Evolutionary conservation across 768 basidiomycete species (phyloP), one percentile per base, ranked within the genome.

Genomic region (Xanthoconium purpureum): DNA sequence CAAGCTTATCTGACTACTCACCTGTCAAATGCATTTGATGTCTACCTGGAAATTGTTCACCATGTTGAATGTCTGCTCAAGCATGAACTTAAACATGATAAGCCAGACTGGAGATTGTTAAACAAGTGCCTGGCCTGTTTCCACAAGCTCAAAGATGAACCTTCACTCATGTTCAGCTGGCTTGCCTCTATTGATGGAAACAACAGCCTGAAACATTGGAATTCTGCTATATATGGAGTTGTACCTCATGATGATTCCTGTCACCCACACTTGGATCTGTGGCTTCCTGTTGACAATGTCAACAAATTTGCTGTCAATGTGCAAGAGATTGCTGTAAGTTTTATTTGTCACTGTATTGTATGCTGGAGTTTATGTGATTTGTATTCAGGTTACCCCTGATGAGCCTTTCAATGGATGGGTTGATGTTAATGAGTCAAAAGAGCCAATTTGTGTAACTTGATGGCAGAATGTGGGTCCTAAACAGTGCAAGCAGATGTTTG

Each of bases 11-110:
- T 59, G 3, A 18, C 0, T 1, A 5, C 17, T 0, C 64, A 66
- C 33, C 20, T 66, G 2, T 45, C 45, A 0, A 14, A 5, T 0
- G 50, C 42, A 0, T 58, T 42, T 50, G 58, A 66, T 29, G 14
- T 49, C 0, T 66, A 66, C 6, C 36, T 65, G 1, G 50, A 64
- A 5, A 59, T 65, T 11, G 0, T 62, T 4, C 12, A 52, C 30
- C 35, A 17, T 15, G 54, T 64, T 1, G 42, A 62, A 1, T 13
- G 24, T 24, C 42, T 12, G 42, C 18, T 43, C 42, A 20, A 24
- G 24, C 39, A 29, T 14, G 44, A 29, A 9, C 28, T 45, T 17
- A 9, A 15, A 17, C 44, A 30, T 30, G 44, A 45, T 17, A 6
- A 13, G 7, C 14, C 14, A 14, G 35, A 63, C 14, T 65, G 63